Evolutionary conservation across 2,329 filamentous ascomycete species (phyloP), one percentile per base, ranked within the genome.

Genomic region (Scedosporium dehoogii): DNA sequence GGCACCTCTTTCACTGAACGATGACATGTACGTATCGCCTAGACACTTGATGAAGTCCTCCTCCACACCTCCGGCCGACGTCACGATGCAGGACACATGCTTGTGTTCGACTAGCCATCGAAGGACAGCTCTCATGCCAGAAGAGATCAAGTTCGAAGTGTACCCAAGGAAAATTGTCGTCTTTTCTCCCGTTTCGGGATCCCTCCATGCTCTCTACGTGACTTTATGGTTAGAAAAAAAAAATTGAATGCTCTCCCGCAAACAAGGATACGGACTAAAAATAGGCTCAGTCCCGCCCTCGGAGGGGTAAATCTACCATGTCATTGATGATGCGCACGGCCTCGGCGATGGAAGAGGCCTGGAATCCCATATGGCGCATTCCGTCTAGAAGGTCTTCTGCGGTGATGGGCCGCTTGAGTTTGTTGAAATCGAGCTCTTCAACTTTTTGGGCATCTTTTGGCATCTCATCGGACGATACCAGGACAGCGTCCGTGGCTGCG

Each of bases 1-100:
- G 7, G 89, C 87, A 14, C 94, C 94, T 0, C 83, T 77, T 0
- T 90, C 87, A 60, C 82, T 85, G 76, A 97, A 99, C 1, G 90
- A 87, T 55, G 91, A 91, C 71, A 97, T 86, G 74, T 97, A 99
- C 0, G 94, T 99, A 60, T 91, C 88, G 10, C 89, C 94, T 2
- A 99, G 86, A 70, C 94, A 99, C 78, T 99, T 99, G 82, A 99
- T 99, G 63, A 99, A 87, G 75, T 99, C 94, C 73, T 99, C 94
- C 75, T 99, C 94, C 60, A 99, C 85, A 59, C 94, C 94, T 55
- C 94, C 94, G 0, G 94, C 94, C 0, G 94, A 96, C 25, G 94
- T 96, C 64, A 99, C 94, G 70, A 99, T 91, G 67, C 89, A 90
- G 0, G 91, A 94, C 66, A 99, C 87, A 72, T 97, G 92, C 66